Percentiles rank a stretch among this genome's conserved stretches.
Conservation (phyloP, 495 filamentous ascomycete species). For the Neurospora sublineolata region DNA sequence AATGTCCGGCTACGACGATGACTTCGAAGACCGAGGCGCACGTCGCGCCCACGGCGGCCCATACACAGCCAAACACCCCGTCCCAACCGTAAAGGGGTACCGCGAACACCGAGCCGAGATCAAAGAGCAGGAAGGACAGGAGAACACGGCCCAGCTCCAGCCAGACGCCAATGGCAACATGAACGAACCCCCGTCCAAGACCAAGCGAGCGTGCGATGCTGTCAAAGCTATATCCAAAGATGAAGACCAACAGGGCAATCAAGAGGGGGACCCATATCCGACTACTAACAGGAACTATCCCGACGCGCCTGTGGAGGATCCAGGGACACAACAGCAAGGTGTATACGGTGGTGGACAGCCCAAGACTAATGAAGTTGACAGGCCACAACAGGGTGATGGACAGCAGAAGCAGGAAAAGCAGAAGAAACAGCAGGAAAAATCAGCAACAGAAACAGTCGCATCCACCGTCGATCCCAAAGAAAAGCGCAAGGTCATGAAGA, state of each 20-base stretch:
- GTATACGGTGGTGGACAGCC: conserved; percentile 40
- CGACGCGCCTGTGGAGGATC: background rate
- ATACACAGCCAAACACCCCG: conserved; percentile 44
- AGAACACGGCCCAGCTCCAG: conserved; percentile 23
- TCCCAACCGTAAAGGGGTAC: conserved; percentile 54
- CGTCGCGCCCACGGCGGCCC: conserved; percentile 37
- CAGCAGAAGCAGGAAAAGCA: conserved; percentile 8
- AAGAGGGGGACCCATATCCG: conserved; percentile 29
- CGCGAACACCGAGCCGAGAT: conserved; percentile 43
- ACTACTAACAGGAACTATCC: conserved; percentile 25
- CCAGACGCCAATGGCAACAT: conserved; percentile 29
- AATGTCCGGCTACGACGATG: conserved; percentile 11
- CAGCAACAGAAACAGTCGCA: conserved; percentile 42
- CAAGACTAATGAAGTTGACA: conserved; percentile 5
- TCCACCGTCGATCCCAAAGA: conserved; percentile 40
- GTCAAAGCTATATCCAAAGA: conserved; percentile 33
- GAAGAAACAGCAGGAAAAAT: conserved; percentile 21
- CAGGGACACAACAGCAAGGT: conserved; percentile 23
- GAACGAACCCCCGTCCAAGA: conserved; percentile 24
- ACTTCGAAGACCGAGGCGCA: conserved; percentile 37
- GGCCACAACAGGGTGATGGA: conserved; percentile 1
- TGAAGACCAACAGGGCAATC: conserved; percentile 23
- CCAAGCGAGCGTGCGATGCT: conserved; percentile 26
- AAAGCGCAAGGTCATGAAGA: conserved; percentile 48
- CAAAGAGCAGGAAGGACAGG: conserved; percentile 6